Evolutionary conservation across 78 protist genomes (phyloP), one percentile per base, ranked within the genome.

Genomic region (Creolimax fragrantissima): DNA sequence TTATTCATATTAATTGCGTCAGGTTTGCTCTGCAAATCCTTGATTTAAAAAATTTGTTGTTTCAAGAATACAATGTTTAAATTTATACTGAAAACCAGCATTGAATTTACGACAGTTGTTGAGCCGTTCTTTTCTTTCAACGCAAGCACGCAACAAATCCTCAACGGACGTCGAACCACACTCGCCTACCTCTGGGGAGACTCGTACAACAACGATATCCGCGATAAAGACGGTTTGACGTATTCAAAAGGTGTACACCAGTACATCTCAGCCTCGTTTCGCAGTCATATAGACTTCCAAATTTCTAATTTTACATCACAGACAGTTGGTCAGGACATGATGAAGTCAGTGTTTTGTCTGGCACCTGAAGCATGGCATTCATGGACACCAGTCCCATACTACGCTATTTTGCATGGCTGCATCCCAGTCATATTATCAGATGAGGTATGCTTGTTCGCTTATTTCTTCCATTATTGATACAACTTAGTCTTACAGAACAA

Each of bases 341-440:
- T 58, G 39, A 32, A 17, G 24, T 58, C 74, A 58, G 74, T 58
- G 74, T 83, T 83, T 24, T 83, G 86, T 24, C 41, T 83, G 86
- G 86, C 86, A 24, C 86, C 86, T 5, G 86, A 83, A 41, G 86
- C 44, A 24, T 83, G 5, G 5, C 35, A 83, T 83, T 36, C 86
- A 24, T 35, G 86, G 42, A 17, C 86, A 11, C 7, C 7, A 6
- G 42, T 6, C 7, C 86, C 86, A 11, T 83, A 83, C 35, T 35
- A 83, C 5, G 86, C 86, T 17, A 83, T 24, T 6, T 5, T 83
- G 7, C 86, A 39, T 6, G 86, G 86, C 37, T 83, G 86, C 7
- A 83, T 83, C 35, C 86, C 86, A 39, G 86, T 83, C 7, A 41
- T 83, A 36, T 39, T 83, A 83, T 83, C 86, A 83, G 86, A 83